Evolutionary conservation across 345 rosid genomes (phyloP), one percentile per base, ranked within the genome.

Genomic region (Salix viminalis): DNA sequence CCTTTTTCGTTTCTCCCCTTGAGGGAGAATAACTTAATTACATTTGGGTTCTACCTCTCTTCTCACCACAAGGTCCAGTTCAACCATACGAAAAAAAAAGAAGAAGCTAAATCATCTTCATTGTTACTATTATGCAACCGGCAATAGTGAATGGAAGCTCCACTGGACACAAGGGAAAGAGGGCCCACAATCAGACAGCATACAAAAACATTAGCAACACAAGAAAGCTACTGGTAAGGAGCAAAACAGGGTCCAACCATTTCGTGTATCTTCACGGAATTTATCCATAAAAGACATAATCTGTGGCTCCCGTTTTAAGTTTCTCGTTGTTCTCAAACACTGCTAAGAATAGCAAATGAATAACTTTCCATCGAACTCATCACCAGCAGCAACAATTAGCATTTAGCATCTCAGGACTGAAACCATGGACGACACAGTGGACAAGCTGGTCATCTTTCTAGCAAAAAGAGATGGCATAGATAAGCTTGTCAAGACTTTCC

Each of bases 401-500:
- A 18, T 11, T 39, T 18, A 62, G 52, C 76, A 52, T 65, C 73
- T 28, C 70, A 30, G 48, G 2, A 18, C 54, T 44, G 48, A 77
- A 71, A 15, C 85, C 76, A 85, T 88, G 86, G 85, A 73, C 23
- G 99, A 96, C 88, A 83, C 90, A 11, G 88, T 90, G 28, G 99
- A 96, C 89, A 96, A 90, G 86, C 87, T 96, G 41, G 98, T 96
- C 32, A 83, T 91, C 82, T 96, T 93, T 87, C 87, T 93, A 7
- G 98, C 99, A 24, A 96, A 91, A 82, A 80, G 98, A 82, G 99
- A 96, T 32, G 99, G 99, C 60, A 96, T 96, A 70, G 99, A 96
- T 88, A 96, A 96, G 87, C 97, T 96, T 28, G 98, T 96, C 72
- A 96, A 96, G 85, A 96, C 99, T 54, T 96, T 96, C 82, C 99